A percentile compares a stretch with the other conserved stretches of the same genome.
Conservation (phyloP, 805 yeast species). For the Nakazawaea holstii region DNA sequence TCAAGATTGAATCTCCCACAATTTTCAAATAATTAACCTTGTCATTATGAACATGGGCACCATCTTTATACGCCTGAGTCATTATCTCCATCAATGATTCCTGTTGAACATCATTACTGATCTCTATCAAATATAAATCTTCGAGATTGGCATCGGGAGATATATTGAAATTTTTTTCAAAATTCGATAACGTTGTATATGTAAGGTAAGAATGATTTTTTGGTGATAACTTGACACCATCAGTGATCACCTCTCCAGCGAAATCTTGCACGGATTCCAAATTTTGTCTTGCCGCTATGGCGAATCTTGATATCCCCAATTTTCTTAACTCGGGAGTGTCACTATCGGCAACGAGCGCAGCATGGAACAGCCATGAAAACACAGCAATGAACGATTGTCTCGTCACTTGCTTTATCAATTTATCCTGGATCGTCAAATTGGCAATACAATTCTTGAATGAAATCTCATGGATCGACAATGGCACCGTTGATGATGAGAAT, state of each 20-base stretch:
- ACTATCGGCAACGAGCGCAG: conserved; percentile 76
- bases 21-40: conserved; percentile 41
- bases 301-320: conserved; percentile 63
- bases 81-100: conserved; percentile 47
- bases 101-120: conserved; percentile 35
- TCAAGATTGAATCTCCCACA: neutral
- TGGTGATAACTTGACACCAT: conserved; percentile 9
- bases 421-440: conserved; percentile 18
- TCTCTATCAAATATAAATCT: conserved; percentile 35
- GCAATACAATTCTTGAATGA: conserved; percentile 10
- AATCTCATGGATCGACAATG: conserved; percentile 40
- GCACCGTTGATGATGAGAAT: conserved; percentile 22
- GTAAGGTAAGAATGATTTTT: conserved; percentile 50
- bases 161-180: conserved; percentile 58
- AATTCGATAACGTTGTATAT: conserved; percentile 45
- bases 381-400: conserved; percentile 46
- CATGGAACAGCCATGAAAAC: conserved; percentile 82
- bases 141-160: conserved; percentile 53
- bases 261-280: conserved; percentile 46
- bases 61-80: conserved; percentile 50
- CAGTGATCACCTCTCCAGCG: conserved; percentile 31
- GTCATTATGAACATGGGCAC: conserved; percentile 44
- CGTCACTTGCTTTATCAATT: conserved; percentile 15
- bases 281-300: conserved; percentile 58
- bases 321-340: conserved; percentile 63